Conservation (phyloP, 371 early-diverging fungal genomes). For the Conidiobolus incongruus region DNA sequence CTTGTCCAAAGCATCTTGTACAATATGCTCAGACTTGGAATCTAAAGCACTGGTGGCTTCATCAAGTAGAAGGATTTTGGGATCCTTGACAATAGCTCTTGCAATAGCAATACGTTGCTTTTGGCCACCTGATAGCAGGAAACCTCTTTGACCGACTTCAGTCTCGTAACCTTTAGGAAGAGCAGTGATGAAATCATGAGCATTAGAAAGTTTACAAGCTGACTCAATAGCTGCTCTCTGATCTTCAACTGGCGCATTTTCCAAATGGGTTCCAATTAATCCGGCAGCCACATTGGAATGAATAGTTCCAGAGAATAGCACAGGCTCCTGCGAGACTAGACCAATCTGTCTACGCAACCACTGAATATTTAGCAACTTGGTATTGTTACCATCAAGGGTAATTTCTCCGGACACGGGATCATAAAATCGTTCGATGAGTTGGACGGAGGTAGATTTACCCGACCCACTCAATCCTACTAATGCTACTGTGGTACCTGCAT, state of each 20-base stretch:
- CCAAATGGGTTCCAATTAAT: constrained; percentile 13
- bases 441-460: constrained; percentile 75
- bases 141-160: constrained; percentile 33
- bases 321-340: constrained; percentile 73
- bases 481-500: constrained; percentile 53
- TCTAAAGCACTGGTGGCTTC: too few species aligned
- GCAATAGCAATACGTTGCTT: constrained; percentile 45
- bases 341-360: constrained; percentile 58
- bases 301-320: constrained; percentile 64
- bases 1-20: constrained; percentile 54
- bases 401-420: constrained; percentile 35
- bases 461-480: too few species aligned
- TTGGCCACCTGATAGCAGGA: constrained; percentile 25
- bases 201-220: constrained; percentile 39
- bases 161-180: constrained; percentile 57
- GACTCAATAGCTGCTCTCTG: constrained; percentile 12
- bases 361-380: constrained; percentile 36
- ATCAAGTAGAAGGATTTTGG: too few species aligned
- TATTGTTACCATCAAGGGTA: constrained; percentile 39
- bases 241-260: constrained; percentile 9
- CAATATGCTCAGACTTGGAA: constrained; percentile 56
- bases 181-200: constrained; percentile 43
- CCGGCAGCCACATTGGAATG: constrained; percentile 52
- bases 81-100: constrained; percentile 59
- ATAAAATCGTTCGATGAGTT: constrained; percentile 80